Conservation (phyloP, 2,329 filamentous ascomycete species). For the Stagonosporopsis chrysanthemi region DNA sequence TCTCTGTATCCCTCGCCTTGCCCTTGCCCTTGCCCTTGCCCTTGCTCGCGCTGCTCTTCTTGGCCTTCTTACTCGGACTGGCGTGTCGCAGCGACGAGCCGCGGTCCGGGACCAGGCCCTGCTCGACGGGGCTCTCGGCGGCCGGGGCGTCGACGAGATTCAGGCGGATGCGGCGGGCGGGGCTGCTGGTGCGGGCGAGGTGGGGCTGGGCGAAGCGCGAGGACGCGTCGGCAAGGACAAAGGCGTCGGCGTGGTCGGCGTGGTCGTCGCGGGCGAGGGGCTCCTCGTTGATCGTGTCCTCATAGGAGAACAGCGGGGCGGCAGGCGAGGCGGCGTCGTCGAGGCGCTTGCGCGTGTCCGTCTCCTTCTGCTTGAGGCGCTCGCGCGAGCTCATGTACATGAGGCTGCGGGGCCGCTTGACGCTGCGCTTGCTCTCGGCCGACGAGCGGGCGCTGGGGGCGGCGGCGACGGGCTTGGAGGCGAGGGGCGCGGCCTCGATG, state of each 20-base stretch:
- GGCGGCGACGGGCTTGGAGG: constrained; percentile 36
- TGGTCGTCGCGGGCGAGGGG: constrained; percentile 29
- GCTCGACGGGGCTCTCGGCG: constrained; percentile 37
- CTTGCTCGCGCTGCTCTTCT: constrained; percentile 33
- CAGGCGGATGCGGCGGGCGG: constrained; percentile 36
- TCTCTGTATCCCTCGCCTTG: too few relatives aligned
- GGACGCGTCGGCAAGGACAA: constrained; percentile 33
- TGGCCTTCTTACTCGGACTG: constrained; percentile 45
- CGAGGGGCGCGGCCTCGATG: constrained; percentile 43
- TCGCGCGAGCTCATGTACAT: constrained; percentile 80
- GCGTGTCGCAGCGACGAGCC: constrained; percentile 45
- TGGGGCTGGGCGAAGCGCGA: constrained; percentile 41
- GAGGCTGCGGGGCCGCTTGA: constrained; percentile 60
- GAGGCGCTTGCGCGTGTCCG: constrained; percentile 63
- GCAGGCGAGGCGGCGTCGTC: constrained; percentile 47
- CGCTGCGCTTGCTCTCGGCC: constrained; percentile 46
- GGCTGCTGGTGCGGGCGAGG: constrained; percentile 42
- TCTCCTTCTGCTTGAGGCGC: constrained; percentile 67
- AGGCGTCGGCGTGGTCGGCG: background rate
- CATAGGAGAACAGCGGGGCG: constrained; percentile 40
- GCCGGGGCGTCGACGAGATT: constrained; percentile 31
- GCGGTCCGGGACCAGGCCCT: constrained; percentile 44
- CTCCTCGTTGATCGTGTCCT: constrained; percentile 50
- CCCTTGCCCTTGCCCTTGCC: constrained; percentile 27
- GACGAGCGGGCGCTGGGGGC: constrained; percentile 46